Evolutionary conservation across 1,139 yeast species (phyloP), one percentile per base, ranked within the genome.

Genomic region (Saccharomyces hybrid): DNA sequence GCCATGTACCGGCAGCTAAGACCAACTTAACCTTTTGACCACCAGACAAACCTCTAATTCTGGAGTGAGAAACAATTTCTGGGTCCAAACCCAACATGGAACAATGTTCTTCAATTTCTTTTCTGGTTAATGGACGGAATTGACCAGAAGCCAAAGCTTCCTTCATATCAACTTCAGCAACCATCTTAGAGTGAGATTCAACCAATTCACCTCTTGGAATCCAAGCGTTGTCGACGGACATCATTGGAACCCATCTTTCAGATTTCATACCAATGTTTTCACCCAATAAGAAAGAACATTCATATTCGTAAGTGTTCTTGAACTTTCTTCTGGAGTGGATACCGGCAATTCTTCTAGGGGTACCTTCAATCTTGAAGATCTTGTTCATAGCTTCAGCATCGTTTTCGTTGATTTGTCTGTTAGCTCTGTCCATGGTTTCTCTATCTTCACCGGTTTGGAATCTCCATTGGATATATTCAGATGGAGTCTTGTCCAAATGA

Each of bases 401-500:
- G 70, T 82, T 81, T 80, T 93, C 99, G 75, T 88, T 90, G 75
- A 93, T 89, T 78, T 87, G 95, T 84, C 99, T 89, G 77, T 95
- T 89, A 76, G 99, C 99, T 83, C 98, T 89, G 83, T 93, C 99
- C 98, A 93, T 93, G 79, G 99, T 93, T 83, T 93, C 99, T 83
- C 99, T 89, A 79, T 93, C 99, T 82, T 93, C 99, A 89, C 99
- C 99, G 74, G 99, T 93, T 83, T 93, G 99, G 97, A 91, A 93
- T 85, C 99, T 91, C 99, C 99, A 93, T 83, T 93, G 99, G 69
- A 93, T 93, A 81, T 93, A 93, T 82, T 93, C 99, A 72, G 97
- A 90, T 73, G 99, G 99, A 73, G 99, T 93, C 84, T 88, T 88
- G 84, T 93, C 99, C 78, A 91, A 85, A 76, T 93, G 99, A 77